Evolutionary conservation across 2,329 filamentous ascomycete genomes (phyloP), one percentile per base, ranked within the genome.

Genomic region (Coniochaeta sp.): DNA sequence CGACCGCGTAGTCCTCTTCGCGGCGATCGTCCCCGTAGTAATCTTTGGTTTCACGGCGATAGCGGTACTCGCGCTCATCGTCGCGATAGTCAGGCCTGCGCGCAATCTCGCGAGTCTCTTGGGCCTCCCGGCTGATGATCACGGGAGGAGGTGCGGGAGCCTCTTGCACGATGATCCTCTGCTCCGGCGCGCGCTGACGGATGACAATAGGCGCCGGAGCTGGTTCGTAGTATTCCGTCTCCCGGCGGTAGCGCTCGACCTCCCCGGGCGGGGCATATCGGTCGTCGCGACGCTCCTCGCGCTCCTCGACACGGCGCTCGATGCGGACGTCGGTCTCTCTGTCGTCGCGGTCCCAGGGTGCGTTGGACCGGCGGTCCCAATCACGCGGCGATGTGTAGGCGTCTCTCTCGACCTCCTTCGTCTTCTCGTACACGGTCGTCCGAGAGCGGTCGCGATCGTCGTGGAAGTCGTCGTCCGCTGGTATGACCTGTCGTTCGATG

Each of bases 111-210:
- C 67, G 68, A 9, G 47, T 52, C 47, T 52, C 47, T 31, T 57
- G 31, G 16, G 31, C 31, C 31, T 57, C 54, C 16, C 34, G 54
- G 11, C 17, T 22, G 22, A 71, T 66, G 55, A 71, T 66, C 17
- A 71, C 61, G 8, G 83, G 82, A 2, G 81, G 70, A 1, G 82
- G 80, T 0, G 77, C 65, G 3, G 81, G 77, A 0, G 82, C 81
- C 65, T 86, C 83, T 63, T 86, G 80, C 9, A 86, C 78, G 64
- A 86, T 83, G 65, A 86, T 85, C 67, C 81, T 81, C 67, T 86
- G 83, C 67, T 86, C 82, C 2, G 78, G 76, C 1, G 79, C 76
- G 58, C 79, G 77, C 66, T 83, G 80, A 58, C 82, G 81, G 63
- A 86, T 83, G 59, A 86, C 76, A 62, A 86, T 79, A 6, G 82